These are phyloP conservation scores for Alternaria burnsii DNA, from an alignment of 2,329 filamentous ascomycete genomes.

Conservation along the genomic window DNA sequence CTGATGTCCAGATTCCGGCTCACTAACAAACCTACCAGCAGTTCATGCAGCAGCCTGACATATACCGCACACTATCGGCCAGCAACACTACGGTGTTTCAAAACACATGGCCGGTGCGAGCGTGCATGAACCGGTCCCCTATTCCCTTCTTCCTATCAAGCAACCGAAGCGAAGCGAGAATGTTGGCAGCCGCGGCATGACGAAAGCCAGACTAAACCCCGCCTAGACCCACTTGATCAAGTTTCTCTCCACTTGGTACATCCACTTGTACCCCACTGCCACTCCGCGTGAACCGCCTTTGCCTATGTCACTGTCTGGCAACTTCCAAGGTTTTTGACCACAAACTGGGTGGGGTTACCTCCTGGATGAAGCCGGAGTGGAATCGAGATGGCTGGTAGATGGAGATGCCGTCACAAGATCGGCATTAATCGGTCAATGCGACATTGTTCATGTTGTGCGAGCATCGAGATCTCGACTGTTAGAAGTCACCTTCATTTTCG, in stretches of 20 bases:
- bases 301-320: slow-evolving; percentile 8
- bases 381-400: slow-evolving; percentile 9
- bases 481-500: slow-evolving; percentile 5
- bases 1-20: neutral
- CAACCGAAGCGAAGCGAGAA: slow-evolving; percentile 8
- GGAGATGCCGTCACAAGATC: slow-evolving; percentile 2
- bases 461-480: slow-evolving; percentile 8
- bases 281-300: slow-evolving; percentile 18
- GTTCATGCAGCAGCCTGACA: slow-evolving; percentile 14
- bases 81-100: slow-evolving; percentile 12
- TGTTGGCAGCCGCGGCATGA: slow-evolving; percentile 8
- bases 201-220: slow-evolving; percentile 7
- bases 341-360: neutral
- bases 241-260: neutral
- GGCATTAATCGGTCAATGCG: slow-evolving; percentile 5
- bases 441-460: slow-evolving; percentile 6
- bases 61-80: neutral
- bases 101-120: slow-evolving; percentile 20
- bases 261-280: slow-evolving; percentile 13
- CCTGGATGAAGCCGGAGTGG: neutral
- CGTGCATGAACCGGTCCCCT: slow-evolving; percentile 16
- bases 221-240: slow-evolving; percentile 3
- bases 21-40: slow-evolving; percentile 6
- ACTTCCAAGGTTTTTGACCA: neutral
- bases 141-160: neutral